Evolutionary conservation across 2,329 filamentous ascomycete genomes (phyloP).

Genomic region (Rugonectria rugulosa): DNA sequence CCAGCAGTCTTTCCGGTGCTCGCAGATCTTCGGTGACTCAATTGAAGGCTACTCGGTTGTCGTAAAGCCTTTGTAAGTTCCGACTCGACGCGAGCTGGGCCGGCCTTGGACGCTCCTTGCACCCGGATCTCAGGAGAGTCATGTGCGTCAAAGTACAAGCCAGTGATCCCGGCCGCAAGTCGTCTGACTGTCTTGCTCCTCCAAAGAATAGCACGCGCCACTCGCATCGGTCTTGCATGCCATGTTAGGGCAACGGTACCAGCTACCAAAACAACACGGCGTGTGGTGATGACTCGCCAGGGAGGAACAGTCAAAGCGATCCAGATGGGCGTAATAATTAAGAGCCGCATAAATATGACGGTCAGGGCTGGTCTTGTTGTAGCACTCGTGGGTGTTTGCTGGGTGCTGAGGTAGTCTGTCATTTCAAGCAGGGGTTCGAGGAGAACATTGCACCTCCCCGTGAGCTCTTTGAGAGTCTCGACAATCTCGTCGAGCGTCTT

Average conservation of each 20-base stretch:
- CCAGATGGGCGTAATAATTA: conserved; percentile 91
- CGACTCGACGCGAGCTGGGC: conserved; percentile 44
- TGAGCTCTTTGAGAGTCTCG: conserved; percentile 89
- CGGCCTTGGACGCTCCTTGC: conserved; percentile 35
- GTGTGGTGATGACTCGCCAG: conserved; percentile 84
- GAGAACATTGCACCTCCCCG: conserved; percentile 88
- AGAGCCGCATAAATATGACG: conserved; percentile 85
- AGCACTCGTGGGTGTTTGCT: conserved; percentile 87
- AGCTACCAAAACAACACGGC: conserved; percentile 81
- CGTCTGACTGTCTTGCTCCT: conserved; percentile 78
- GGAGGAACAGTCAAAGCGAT: conserved; percentile 82
- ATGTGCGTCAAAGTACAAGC: conserved; percentile 73
- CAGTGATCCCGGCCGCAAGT: conserved; percentile 77
- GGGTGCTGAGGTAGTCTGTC: conserved; percentile 92
- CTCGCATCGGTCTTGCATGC: conserved; percentile 87
- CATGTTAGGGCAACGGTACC: conserved; percentile 89
- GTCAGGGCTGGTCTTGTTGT: conserved; percentile 91
- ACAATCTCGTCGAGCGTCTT: conserved; percentile 98
- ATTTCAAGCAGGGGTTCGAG: conserved; percentile 87
- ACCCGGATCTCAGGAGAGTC: conserved; percentile 41
- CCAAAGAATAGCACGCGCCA: conserved; percentile 89
- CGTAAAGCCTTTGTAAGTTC: conserved; percentile 56
- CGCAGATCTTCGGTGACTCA: conserved; percentile 42
- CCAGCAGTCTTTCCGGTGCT: conserved; percentile 69
- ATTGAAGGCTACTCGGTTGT: conserved; percentile 36